A percentile compares a stretch with the other conserved stretches of the same genome.
Conservation (phyloP, 176 grass and related monocot species). For the Aegilops bicornis region DNA sequence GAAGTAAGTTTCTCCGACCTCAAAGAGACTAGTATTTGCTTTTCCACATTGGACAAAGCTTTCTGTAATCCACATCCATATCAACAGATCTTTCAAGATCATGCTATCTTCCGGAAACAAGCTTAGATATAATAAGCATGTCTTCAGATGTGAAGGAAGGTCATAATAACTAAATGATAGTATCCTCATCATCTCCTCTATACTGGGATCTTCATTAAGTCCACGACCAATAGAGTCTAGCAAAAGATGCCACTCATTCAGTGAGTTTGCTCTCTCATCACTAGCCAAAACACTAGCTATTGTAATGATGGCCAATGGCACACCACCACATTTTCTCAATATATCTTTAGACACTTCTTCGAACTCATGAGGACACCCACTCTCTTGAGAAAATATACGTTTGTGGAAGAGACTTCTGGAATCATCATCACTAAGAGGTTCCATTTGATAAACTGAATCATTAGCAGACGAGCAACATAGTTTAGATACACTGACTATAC, state of each 20-base stretch:
- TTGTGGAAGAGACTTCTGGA: not conserved
- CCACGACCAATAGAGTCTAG: not conserved
- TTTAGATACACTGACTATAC: not conserved
- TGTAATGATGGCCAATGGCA: slow-evolving; percentile 5
- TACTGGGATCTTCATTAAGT: not conserved
- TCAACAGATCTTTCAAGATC: not conserved
- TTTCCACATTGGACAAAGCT: not conserved
- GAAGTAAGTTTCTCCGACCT: not conserved
- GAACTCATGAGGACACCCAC: not conserved
- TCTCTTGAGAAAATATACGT: not conserved
- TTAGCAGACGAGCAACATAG: not conserved
- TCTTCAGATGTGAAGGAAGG: not conserved
- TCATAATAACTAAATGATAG: not conserved
- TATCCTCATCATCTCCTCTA: not conserved
- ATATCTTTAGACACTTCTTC: not conserved
- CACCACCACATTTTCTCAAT: not conserved
- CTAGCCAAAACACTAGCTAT: not conserved
- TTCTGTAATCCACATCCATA: slow-evolving; percentile 12
- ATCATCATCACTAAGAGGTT: not conserved
- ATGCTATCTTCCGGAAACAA: not conserved
- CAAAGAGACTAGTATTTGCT: not conserved
- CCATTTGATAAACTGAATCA: not conserved
- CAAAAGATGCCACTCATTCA: not conserved
- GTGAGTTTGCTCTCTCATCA: accelerated
- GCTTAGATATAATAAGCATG: not conserved